Evolutionary conservation across 2,329 filamentous ascomycete species (phyloP).

Genomic region (Leptographium lundbergii): DNA sequence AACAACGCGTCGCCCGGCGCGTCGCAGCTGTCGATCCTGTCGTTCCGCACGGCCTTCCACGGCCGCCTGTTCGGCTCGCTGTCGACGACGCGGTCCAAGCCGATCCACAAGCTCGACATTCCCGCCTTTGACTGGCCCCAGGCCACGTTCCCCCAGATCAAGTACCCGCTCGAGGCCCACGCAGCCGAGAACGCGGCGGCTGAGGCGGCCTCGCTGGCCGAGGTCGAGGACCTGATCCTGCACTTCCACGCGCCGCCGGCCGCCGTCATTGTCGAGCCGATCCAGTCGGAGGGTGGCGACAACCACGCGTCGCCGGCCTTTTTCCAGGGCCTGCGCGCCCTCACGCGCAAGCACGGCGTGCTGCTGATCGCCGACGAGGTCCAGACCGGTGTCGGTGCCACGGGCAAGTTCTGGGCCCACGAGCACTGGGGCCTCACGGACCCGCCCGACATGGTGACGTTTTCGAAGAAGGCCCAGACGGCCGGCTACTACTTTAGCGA

Average conservation of each 20-base stretch:
- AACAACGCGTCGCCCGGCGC: slow-evolving; percentile 66
- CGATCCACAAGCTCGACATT: slow-evolving; percentile 91
- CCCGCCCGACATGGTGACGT: slow-evolving; percentile 87
- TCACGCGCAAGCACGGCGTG: slow-evolving; percentile 66
- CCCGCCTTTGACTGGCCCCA: slow-evolving; percentile 93
- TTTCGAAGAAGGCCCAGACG: slow-evolving; percentile 90
- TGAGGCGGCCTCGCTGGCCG: slow-evolving; percentile 68
- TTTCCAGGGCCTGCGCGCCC: slow-evolving; percentile 69
- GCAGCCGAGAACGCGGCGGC: slow-evolving; percentile 68
- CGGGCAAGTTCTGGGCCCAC: slow-evolving; percentile 92
- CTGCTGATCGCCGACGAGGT: slow-evolving; percentile 90
- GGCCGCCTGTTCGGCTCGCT: slow-evolving; percentile 79
- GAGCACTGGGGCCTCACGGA: slow-evolving; percentile 77
- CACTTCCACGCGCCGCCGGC: slow-evolving; percentile 69
- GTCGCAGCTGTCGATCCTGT: slow-evolving; percentile 68
- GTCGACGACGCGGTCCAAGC: slow-evolving; percentile 82
- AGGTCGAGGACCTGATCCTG: slow-evolving; percentile 71
- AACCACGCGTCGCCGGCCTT: slow-evolving; percentile 84
- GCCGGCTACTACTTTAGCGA: slow-evolving; percentile 87
- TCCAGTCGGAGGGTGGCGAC: slow-evolving; percentile 89
- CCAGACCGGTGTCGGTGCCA: slow-evolving; percentile 85
- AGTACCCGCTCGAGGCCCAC: slow-evolving; percentile 76
- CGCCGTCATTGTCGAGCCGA: slow-evolving; percentile 76
- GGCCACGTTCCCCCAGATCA: slow-evolving; percentile 71
- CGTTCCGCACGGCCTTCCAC: slow-evolving; percentile 82